Base-by-base conservation (phyloP, 306 rosid genomes). In the Leucaena leucocephala region DNA sequence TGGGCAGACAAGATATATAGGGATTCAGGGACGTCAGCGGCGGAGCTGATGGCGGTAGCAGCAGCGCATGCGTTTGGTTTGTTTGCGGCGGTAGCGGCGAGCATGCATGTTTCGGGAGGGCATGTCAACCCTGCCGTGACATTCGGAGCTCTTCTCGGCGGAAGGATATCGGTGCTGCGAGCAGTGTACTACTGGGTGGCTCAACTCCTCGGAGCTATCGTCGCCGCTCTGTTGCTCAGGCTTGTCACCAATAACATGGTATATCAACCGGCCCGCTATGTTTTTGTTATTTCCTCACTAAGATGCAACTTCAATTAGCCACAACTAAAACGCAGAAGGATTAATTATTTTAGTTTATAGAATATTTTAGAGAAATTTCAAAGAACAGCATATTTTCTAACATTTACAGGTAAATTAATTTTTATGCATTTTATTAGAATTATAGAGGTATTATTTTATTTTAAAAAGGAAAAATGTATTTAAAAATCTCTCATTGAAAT, bases 81-180 rank as follows among this genome's bases (percentile, higher is more conserved):
- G 27, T 91, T 90, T 78, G 85, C 97, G 0, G 99, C 97, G 0
- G 73, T 95, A 8, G 76, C 98, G 39, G 87, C 94, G 1, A 91
- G 96, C 81, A 82, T 88, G 77, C 96, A 95, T 81, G 78, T 93
- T 4, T 95, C 99, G 2, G 98, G 97, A 7, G 98, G 98, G 22
- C 98, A 95, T 72, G 85, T 95, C 46, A 95, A 95, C 70, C 99
- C 99, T 2, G 99, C 97, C 0, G 97, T 95, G 7, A 95, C 99
- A 8, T 91, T 95, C 7, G 98, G 97, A 67, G 92, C 93, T 52
- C 97, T 95, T 3, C 38, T 95, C 0, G 98, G 98, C 3, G 98
- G 97, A 7, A 88, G 99, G 71, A 85, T 95, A 52, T 95, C 98
- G 4, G 92, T 90, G 2, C n/a, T 95, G 33, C 88, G 93, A 1